Base-by-base conservation (phyloP, 1,284 basidiomycete genomes). In the Ceratobasidium sp. region DNA sequence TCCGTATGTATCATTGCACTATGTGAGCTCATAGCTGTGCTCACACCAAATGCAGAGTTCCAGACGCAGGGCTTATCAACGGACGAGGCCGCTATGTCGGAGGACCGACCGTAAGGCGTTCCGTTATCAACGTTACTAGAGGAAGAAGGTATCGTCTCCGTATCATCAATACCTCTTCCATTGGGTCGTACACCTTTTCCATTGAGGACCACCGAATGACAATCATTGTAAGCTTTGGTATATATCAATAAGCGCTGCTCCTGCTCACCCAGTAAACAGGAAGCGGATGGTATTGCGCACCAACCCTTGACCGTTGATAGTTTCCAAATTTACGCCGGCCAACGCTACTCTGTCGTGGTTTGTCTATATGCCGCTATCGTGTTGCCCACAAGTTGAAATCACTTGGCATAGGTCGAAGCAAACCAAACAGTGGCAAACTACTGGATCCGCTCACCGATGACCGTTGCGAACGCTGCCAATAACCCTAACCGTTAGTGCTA, bases 341-440 rank as follows among this genome's bases (percentile, higher is more conserved):
- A 54, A 22, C 52, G 52, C n/a, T 54, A 54, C 29, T 54, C 52
- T 17, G 52, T 54, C 15, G 25, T 54, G 12, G 52, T 54, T 12
- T 15, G 52, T 54, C 22, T 31, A 15, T 17, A 3, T 35, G 20
- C 45, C 6, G 7, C 10, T 22, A 47, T 20, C n/a, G 8, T 15
- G 7, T 15, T 12, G 7, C 45, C 10, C 25, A 6, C 22, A 15
- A 38, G 10, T 20, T 47, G 45, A 47, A 15, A 22, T 38, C 10
- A 20, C 22, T 43, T 42, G 32, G 15, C 47, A 10, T 15, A 64
- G 58, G 29, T 64, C 2, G 32, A 64, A 13, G 58, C 58, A 7
- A 64, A 64, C 47, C 58, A 64, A 64, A 64, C 58, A 12, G 45
- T 50, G 7, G 58, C 58, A 35, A 64, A 64, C 45, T 64, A 64